Evolutionary conservation across 176 grass and related monocot genomes (phyloP).

Genomic region (Aegilops umbellulata): DNA sequence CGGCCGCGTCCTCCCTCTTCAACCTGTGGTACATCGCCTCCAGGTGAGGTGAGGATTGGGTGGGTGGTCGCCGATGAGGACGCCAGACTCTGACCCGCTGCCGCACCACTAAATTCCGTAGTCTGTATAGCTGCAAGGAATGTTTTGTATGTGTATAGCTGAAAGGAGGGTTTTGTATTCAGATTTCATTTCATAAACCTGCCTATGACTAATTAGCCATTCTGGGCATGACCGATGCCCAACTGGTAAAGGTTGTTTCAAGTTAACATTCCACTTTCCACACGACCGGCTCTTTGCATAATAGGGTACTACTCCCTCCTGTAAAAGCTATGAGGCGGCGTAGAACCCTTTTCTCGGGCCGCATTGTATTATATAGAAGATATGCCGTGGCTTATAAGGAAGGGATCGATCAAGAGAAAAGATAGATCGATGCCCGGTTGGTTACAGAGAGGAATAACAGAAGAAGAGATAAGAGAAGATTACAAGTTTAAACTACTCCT

Average conservation of each 20-base stretch:
- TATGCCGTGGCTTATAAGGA: too few species aligned
- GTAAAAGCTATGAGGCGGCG: too few species aligned
- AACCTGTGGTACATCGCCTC: constrained; percentile 84
- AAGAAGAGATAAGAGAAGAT: too few species aligned
- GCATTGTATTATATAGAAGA: too few species aligned
- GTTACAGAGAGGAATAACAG: too few species aligned
- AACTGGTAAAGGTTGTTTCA: background rate
- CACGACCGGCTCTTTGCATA: background rate
- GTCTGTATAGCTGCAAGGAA: background rate
- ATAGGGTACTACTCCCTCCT: too few species aligned
- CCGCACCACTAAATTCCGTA: background rate
- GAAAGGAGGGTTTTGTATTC: background rate
- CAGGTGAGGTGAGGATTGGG: background rate
- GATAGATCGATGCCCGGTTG: too few species aligned
- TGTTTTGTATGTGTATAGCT: background rate
- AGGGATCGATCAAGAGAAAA: too few species aligned
- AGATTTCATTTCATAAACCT: background rate
- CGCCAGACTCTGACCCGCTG: background rate
- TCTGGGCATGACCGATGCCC: background rate
- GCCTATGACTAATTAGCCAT: background rate
- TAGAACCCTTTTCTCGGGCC: too few species aligned
- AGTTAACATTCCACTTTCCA: background rate
- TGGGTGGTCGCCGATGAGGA: background rate
- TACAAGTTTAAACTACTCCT: too few species aligned
- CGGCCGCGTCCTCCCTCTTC: constrained; percentile 68